A percentile compares a stretch with the other conserved stretches of the same genome.
These are phyloP conservation scores for Tricholoma flavovirens DNA, from an alignment of 768 basidiomycete genomes.

Conservation along the genomic window DNA sequence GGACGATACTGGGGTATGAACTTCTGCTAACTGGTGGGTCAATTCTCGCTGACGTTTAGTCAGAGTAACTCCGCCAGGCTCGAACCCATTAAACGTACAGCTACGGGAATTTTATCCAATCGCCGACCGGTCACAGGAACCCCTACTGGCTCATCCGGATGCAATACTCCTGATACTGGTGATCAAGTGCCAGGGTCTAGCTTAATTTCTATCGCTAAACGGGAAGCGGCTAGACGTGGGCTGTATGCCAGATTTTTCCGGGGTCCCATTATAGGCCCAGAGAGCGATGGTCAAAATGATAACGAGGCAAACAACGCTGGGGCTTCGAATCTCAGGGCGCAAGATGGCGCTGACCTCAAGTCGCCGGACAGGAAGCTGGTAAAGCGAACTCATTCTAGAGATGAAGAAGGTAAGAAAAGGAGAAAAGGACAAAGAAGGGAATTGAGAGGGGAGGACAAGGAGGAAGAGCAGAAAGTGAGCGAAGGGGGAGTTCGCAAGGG, in stretches of 20 bases:
- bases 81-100: conserved; percentile 38
- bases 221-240: conserved; percentile 67
- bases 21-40: background rate
- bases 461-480: conserved; percentile 16
- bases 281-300: conserved; percentile 16
- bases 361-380: conserved; percentile 6
- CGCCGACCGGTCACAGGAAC: conserved; percentile 51
- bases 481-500: conserved; percentile 11
- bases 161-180: conserved; percentile 31
- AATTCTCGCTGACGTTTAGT: background rate
- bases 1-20: conserved; percentile 22
- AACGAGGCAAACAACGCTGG: background rate
- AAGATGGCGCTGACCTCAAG: background rate
- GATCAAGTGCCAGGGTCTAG: conserved; percentile 33
- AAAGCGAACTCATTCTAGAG: conserved; percentile 11
- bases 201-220: conserved; percentile 61
- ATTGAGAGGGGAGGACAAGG: conserved; percentile 16
- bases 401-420: conserved; percentile 9
- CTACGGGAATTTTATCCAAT: conserved; percentile 73
- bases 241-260: conserved; percentile 82
- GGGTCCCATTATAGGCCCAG: conserved; percentile 62
- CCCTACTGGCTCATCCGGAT: conserved; percentile 42
- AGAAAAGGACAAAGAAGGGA: conserved; percentile 13
- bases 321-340: background rate
- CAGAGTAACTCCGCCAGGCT: conserved; percentile 6